These are phyloP conservation scores for Alternaria viburni DNA, from an alignment of 2,329 filamentous ascomycete genomes.

Conservation along the genomic window DNA sequence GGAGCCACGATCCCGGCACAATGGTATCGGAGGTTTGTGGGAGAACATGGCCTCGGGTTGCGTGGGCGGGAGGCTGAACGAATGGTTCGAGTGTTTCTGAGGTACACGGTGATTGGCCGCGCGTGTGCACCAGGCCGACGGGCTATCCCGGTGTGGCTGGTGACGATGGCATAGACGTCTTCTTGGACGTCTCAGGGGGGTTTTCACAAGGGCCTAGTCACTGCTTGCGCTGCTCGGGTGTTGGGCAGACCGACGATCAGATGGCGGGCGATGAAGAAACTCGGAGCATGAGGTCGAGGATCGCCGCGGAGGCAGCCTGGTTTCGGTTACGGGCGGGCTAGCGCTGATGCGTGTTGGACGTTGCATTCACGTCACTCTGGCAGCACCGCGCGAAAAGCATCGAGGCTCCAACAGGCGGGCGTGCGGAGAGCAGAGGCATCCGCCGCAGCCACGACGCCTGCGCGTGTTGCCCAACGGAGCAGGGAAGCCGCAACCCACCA, in stretches of 20 bases:
- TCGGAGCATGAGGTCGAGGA: constrained; percentile 6
- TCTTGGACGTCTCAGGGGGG: constrained; percentile 1
- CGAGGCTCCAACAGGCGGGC: constrained; percentile 1
- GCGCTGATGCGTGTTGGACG: constrained; percentile 3
- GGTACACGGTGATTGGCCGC: not conserved
- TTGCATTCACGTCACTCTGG: constrained; percentile 12
- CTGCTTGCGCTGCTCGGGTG: not conserved
- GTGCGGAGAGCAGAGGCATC: constrained; percentile 5
- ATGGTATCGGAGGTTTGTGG: not conserved
- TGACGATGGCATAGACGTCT: constrained; percentile 4
- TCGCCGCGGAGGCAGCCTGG: constrained; percentile 10
- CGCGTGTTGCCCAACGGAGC: constrained; percentile 10
- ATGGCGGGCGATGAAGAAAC: not conserved
- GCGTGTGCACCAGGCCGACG: not conserved
- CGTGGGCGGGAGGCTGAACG: not conserved
- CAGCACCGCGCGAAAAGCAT: constrained; percentile 3
- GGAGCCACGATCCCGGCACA: not conserved
- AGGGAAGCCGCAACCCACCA: constrained; percentile 17
- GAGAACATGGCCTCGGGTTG: constrained; percentile 1
- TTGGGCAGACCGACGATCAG: not conserved
- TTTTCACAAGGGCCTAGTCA: not conserved
- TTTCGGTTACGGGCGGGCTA: constrained; percentile 13
- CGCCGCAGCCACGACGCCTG: not conserved
- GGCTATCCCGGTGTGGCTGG: not conserved
- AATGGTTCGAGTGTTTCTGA: constrained; percentile 8